Evolutionary conservation across 2,329 filamentous ascomycete genomes (phyloP), one percentile per base, ranked within the genome.

Genomic region (Colletotrichum viniferum): DNA sequence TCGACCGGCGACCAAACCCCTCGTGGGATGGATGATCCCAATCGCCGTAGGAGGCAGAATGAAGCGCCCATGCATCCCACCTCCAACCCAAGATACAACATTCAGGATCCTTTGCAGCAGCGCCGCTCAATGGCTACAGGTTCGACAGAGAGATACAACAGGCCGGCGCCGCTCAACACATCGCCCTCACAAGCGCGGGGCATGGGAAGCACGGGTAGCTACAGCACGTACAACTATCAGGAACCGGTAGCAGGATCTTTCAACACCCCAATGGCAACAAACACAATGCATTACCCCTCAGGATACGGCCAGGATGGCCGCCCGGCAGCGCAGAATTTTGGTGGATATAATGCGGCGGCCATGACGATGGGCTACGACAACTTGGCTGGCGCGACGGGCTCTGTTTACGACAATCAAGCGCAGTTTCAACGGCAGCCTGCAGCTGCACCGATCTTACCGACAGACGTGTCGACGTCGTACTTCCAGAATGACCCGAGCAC

Each of bases 361-460:
- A 86, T 91, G 71, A 91, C 91, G 77, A 92, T 96, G 87, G 93
- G 97, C 90, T 97, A 97, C 88, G 76, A 77, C 43, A 77, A 75
- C 36, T 55, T 77, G 34, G 62, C 75, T 52, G 77, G 77, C 34
- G 72, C 74, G 24, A 74, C 71, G 32, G 88, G 87, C 86, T 84
- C 91, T 87, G 88, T 93, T 85, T 98, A 97, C 87, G 94, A 96
- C 84, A 87, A 92, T 82, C 91, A 93, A 83, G 90, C 92, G 86
- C 93, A 93, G 82, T 97, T 95, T 87, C 90, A 93, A 81, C 93
- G 94, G 87, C 94, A 95, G 82, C 91, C 93, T 86, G 92, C 94
- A 88, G 91, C 90, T 76, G 91, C 97, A 86, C 94, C 95, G 83
- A 94, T 95, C 86, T 89, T 96, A 84, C 87, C 92, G 55, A 80